Percentiles rank a stretch among this genome's conserved stretches.
Conservation (phyloP, 164 flowering plant genomes). For the Malania oleifera region DNA sequence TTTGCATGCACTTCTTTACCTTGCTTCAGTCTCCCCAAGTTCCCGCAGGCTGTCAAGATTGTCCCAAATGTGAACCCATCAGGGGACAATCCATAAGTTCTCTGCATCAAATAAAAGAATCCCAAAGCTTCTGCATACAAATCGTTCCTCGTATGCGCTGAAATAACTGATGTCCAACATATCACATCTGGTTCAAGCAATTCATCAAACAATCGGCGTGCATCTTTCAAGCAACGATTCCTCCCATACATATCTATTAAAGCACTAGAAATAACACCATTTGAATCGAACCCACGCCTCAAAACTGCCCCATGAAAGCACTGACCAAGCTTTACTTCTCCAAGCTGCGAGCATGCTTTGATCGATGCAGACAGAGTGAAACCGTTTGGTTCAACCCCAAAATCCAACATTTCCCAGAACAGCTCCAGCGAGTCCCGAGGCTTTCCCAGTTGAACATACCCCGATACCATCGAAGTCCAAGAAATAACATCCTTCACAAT, state of each 20-base stretch:
- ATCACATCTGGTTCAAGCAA: slow-evolving; percentile 60
- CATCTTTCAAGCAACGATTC: slow-evolving; percentile 25
- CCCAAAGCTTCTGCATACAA: slow-evolving; percentile 48
- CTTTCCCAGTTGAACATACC: slow-evolving; percentile 40
- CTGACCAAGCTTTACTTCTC: slow-evolving; percentile 34
- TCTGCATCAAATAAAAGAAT: slow-evolving; percentile 48
- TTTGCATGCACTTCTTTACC: slow-evolving; percentile 75
- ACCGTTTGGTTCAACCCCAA: slow-evolving; percentile 59
- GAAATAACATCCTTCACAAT: slow-evolving; percentile 50
- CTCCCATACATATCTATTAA: slow-evolving; percentile 83
- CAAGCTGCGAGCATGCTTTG: slow-evolving; percentile 65
- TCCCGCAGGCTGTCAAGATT: slow-evolving; percentile 69
- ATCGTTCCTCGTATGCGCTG: slow-evolving; percentile 61
- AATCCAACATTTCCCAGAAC: slow-evolving; percentile 50
- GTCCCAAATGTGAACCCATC: slow-evolving; percentile 78
- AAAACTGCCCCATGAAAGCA: slow-evolving; percentile 60
- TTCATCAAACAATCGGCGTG: slow-evolving; percentile 57
- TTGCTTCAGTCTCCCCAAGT: slow-evolving; percentile 56
- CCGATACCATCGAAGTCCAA: slow-evolving; percentile 75
- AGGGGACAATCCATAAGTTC: slow-evolving; percentile 23
- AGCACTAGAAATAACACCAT: slow-evolving; percentile 54
- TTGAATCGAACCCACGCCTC: slow-evolving; percentile 44
- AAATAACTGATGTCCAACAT: slow-evolving; percentile 73
- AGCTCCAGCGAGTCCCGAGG: slow-evolving; percentile 31
- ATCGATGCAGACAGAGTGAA: slow-evolving; percentile 68